Conservation (phyloP, 2,329 filamentous ascomycete species). For the Sporothrix brasiliensis region DNA sequence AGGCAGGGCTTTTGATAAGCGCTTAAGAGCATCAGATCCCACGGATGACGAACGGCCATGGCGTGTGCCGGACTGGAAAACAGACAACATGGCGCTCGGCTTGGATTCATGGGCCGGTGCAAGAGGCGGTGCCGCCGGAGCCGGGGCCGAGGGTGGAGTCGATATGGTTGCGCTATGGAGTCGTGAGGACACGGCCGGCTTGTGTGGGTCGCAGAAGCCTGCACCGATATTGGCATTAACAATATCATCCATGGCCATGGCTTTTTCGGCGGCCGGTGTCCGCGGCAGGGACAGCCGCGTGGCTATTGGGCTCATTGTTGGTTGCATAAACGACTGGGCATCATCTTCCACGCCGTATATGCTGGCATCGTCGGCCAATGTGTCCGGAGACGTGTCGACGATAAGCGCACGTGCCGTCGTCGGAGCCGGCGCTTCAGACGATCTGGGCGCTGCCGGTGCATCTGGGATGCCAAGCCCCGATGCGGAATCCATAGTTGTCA, state of each 20-base stretch:
- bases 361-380: constrained; percentile 40
- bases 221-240: constrained; percentile 24
- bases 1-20: constrained; percentile 57
- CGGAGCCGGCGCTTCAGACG: neutral
- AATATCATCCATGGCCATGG: constrained; percentile 53
- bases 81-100: constrained; percentile 29
- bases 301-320: constrained; percentile 59
- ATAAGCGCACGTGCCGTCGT: neutral
- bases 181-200: constrained; percentile 21
- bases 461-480: constrained; percentile 13
- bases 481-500: constrained; percentile 13
- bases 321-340: constrained; percentile 62
- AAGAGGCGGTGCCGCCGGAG: constrained; percentile 35
- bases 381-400: neutral
- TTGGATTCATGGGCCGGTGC: neutral
- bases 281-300: constrained; percentile 58
- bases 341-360: constrained; percentile 56
- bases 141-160: constrained; percentile 50
- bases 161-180: constrained; percentile 22
- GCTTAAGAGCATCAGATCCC: constrained; percentile 60
- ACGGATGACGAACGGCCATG: constrained; percentile 57
- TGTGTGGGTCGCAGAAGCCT: constrained; percentile 42
- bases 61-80: constrained; percentile 37
- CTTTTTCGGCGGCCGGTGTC: constrained; percentile 62
- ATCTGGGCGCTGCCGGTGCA: constrained; percentile 24